Conservation (phyloP, 345 rosid species). For the Populus euphratica region DNA sequence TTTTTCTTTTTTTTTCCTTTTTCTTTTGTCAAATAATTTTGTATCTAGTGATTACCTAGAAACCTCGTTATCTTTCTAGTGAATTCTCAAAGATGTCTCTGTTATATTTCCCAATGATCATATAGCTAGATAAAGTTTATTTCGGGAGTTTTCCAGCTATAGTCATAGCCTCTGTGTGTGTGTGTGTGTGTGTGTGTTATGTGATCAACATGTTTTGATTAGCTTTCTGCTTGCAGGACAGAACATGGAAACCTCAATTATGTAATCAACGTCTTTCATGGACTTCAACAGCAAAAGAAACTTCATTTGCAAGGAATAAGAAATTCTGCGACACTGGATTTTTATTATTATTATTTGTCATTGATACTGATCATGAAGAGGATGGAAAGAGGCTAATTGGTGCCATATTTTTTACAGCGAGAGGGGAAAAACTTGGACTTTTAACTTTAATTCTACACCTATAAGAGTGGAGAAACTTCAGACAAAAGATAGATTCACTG, state of each 20-base stretch:
- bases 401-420: conserved; percentile 2
- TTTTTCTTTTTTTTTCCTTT: too few species aligned
- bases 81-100: too few species aligned
- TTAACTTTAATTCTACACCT: not conserved
- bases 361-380: not conserved
- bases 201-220: not conserved
- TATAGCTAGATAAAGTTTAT: not conserved
- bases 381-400: conserved; percentile 1
- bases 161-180: not conserved
- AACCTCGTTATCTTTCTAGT: not conserved
- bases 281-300: not conserved
- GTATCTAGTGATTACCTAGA: not conserved
- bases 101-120: too few species aligned
- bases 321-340: too few species aligned
- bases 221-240: not conserved
- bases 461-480: conserved; percentile 24
- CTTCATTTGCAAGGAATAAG: not conserved
- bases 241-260: conserved; percentile 5
- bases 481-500: conserved; percentile 19
- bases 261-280: not conserved
- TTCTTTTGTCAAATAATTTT: not conserved
- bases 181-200: not conserved
- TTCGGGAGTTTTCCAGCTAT: not conserved
- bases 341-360: not conserved
- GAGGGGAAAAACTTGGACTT: conserved; percentile 12